Evolutionary conservation across 23 red algal genomes (phyloP).

Genomic region (Gracilaria gracilis): DNA sequence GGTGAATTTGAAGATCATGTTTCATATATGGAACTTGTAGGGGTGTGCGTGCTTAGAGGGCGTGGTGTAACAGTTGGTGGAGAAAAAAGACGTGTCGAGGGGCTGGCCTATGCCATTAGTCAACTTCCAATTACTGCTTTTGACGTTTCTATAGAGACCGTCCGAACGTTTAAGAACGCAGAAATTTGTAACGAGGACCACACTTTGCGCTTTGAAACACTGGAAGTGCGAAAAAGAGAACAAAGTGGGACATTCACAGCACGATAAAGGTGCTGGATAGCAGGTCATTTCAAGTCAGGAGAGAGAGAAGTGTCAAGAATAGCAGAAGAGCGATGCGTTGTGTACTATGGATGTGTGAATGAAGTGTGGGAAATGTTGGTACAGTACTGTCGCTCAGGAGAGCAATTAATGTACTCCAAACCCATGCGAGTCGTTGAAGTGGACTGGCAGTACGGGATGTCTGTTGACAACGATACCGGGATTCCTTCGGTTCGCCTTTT

Average conservation of each 20-base stretch:
- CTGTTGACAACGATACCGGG: not conserved
- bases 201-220: not conserved
- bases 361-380: not conserved
- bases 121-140: not conserved
- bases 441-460: not conserved
- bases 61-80: not conserved
- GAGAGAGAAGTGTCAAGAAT: not conserved
- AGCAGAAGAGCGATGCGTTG: not conserved
- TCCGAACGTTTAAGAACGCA: not conserved
- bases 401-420: not conserved
- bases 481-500: not conserved
- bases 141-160: not conserved
- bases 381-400: not conserved
- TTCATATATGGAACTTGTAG: not conserved
- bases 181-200: not conserved
- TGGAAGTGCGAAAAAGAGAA: not conserved
- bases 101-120: not conserved
- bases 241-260: not conserved
- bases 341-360: not conserved
- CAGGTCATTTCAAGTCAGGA: not conserved
- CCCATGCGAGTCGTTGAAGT: not conserved
- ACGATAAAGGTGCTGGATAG: not conserved
- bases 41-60: not conserved
- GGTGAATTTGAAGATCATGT: not conserved
- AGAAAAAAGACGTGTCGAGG: not conserved